A percentile compares a stretch with the other conserved stretches of the same genome.
Evolutionary conservation across 148 eudicot genomes (phyloP).

Genomic region (Rhododendron mucronatum): DNA sequence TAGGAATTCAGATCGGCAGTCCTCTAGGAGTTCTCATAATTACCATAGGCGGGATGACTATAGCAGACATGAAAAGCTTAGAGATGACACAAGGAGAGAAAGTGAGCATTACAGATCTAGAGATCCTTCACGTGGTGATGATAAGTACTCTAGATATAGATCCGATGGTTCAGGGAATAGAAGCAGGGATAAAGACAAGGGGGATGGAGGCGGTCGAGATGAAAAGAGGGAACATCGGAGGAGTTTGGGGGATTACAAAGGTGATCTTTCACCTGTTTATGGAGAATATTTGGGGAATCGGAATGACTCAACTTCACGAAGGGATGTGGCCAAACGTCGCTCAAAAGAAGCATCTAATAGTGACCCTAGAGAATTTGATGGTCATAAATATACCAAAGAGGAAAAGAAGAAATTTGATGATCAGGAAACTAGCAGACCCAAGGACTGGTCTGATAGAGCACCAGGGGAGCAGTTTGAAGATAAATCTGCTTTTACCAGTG

Average conservation of each 20-base stretch:
- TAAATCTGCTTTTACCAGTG: constrained; percentile 17
- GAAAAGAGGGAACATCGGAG: constrained; percentile 50
- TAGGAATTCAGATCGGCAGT: constrained; percentile 35
- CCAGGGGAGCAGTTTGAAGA: constrained; percentile 32
- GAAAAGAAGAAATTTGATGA: constrained; percentile 41
- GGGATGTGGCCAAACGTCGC: constrained; percentile 32
- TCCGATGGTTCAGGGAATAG: constrained; percentile 42
- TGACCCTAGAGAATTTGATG: constrained; percentile 38
- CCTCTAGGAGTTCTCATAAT: constrained; percentile 38
- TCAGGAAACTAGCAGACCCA: constrained; percentile 23
- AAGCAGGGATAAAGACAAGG: constrained; percentile 41
- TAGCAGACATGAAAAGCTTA: constrained; percentile 41
- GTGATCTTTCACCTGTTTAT: constrained; percentile 35
- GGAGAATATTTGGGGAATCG: constrained; percentile 37
- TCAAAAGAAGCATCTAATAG: constrained; percentile 25
- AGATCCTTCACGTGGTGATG: constrained; percentile 42
- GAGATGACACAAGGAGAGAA: constrained; percentile 48
- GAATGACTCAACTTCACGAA: constrained; percentile 32
- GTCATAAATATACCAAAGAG: constrained; percentile 28
- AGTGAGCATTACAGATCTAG: constrained; percentile 50
- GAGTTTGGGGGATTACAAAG: constrained; percentile 41
- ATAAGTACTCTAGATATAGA: constrained; percentile 48
- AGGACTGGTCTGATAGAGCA: constrained; percentile 24
- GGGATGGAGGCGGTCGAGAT: constrained; percentile 45
- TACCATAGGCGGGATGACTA: constrained; percentile 50